phyloP scores from a whole-genome alignment of 192 early-diverging fungal species.

The Linnemannia zychae region DNA sequence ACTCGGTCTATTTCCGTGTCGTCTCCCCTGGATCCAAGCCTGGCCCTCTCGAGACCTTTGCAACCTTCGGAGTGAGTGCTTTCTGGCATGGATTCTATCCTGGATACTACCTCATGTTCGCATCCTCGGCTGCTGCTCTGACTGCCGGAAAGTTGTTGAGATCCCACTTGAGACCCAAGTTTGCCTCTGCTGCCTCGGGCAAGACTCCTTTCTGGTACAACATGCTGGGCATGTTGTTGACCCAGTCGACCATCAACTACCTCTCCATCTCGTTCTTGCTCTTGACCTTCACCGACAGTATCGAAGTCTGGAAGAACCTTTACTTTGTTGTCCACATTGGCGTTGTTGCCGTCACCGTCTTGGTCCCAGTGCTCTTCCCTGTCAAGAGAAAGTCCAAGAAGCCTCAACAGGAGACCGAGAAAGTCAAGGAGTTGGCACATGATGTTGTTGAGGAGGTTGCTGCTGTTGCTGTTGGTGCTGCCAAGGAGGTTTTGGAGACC shows the following conservation, averaged over 20 bases:
- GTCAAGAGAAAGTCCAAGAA: constrained; percentile 48
- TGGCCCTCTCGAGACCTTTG: constrained; percentile 70
- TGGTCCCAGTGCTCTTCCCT: constrained; percentile 51
- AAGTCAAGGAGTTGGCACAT: constrained; percentile 33
- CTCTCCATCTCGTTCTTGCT: constrained; percentile 78
- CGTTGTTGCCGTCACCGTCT: constrained; percentile 52
- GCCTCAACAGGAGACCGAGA: constrained; percentile 29
- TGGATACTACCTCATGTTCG: constrained; percentile 80
- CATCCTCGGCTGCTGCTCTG: constrained; percentile 25
- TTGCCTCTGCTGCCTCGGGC: constrained; percentile 16
- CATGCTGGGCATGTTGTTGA: constrained; percentile 74
- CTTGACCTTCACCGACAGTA: constrained; percentile 65
- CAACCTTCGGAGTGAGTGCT: constrained; percentile 87
- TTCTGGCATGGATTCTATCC: constrained; percentile 98
- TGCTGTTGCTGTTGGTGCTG: constrained; percentile 12
- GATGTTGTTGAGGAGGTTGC: constrained; percentile 25
- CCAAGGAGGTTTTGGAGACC: constrained; percentile 23
- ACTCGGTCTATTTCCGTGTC: constrained; percentile 87
- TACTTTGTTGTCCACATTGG: constrained; percentile 74
- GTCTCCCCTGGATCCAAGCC: constrained; percentile 64
- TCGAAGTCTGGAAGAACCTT: constrained; percentile 72
- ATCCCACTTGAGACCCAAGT: constrained; percentile 21
- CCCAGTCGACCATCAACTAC: constrained; percentile 78
- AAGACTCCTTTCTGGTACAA: constrained; percentile 70
- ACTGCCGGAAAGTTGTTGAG: constrained; percentile 32